phyloP scores from a whole-genome alignment of 2,329 filamentous ascomycete species.

The Pyrenophora graminea region DNA sequence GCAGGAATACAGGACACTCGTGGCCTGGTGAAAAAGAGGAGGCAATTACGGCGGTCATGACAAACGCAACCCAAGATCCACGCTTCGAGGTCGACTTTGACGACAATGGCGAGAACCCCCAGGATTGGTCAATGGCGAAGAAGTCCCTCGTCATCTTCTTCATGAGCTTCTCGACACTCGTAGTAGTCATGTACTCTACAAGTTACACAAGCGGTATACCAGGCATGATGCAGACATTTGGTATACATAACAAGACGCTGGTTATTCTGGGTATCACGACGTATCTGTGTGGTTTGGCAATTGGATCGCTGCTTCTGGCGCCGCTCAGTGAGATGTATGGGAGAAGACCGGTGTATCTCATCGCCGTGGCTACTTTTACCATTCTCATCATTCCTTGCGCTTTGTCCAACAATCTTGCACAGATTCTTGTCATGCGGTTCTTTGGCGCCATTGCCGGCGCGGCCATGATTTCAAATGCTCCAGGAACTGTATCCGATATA shows the following conservation, averaged over 20 bases:
- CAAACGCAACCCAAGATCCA: constrained; percentile 51
- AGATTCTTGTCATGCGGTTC: constrained; percentile 74
- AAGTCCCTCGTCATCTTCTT: constrained; percentile 60
- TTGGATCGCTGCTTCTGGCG: constrained; percentile 72
- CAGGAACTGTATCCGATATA: constrained; percentile 82
- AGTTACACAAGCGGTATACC: constrained; percentile 75
- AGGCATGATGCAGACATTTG: constrained; percentile 70
- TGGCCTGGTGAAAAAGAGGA: constrained; percentile 31
- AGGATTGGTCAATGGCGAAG: constrained; percentile 67
- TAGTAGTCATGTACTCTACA: constrained; percentile 66
- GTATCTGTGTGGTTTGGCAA: constrained; percentile 75
- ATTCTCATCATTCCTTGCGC: constrained; percentile 74
- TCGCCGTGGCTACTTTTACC: constrained; percentile 66
- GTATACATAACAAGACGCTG: constrained; percentile 60
- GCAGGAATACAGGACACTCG: constrained; percentile 40
- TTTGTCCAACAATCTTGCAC: constrained; percentile 67
- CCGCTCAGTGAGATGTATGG: constrained; percentile 75
- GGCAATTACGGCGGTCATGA: constrained; percentile 36
- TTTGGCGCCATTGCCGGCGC: constrained; percentile 75
- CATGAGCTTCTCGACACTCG: constrained; percentile 62
- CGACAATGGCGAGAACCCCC: constrained; percentile 63
- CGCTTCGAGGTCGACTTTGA: constrained; percentile 76
- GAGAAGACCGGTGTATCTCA: constrained; percentile 68
- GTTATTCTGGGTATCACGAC: constrained; percentile 77
- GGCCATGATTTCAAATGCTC: constrained; percentile 81